Conservation (phyloP, 208 protist species). For the Acanthamoeba polyphaga region DNA sequence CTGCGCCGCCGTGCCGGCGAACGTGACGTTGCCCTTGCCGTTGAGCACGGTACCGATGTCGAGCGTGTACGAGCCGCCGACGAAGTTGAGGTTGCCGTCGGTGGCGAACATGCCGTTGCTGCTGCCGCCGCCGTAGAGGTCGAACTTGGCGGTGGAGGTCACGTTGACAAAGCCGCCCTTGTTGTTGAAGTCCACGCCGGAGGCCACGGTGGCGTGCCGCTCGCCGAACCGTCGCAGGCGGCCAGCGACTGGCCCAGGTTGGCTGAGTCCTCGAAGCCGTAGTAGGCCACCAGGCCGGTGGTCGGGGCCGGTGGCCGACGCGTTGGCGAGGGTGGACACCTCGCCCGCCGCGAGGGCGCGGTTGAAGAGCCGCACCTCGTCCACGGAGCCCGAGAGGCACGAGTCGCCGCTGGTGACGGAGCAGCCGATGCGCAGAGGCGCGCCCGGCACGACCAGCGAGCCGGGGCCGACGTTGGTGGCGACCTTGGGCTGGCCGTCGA, state of each 20-base stretch:
- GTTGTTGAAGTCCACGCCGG: constrained; percentile 26
- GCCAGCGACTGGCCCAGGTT: constrained; percentile 60
- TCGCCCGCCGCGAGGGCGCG: constrained; percentile 25
- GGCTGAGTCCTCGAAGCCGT: constrained; percentile 57
- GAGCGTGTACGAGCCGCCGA: constrained; percentile 36
- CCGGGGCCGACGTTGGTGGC: neutral
- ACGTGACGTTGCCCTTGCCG: constrained; percentile 36
- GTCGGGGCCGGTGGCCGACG: constrained; percentile 1
- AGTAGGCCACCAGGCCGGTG: constrained; percentile 68
- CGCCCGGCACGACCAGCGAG: constrained; percentile 18
- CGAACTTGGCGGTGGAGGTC: neutral
- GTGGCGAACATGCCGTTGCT: constrained; percentile 14
- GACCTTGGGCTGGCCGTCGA: neutral
- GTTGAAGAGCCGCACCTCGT: constrained; percentile 67
- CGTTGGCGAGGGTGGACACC: neutral
- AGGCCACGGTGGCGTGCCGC: neutral
- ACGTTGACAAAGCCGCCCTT: constrained; percentile 68
- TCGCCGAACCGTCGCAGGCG: neutral
- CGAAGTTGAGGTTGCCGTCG: constrained; percentile 46
- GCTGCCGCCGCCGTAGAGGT: neutral
- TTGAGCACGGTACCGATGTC: constrained; percentile 35
- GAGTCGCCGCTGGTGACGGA: constrained; percentile 24
- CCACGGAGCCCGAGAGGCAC: constrained; percentile 31
- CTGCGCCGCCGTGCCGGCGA: constrained; percentile 39
- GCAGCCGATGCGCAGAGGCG: constrained; percentile 68